Evolutionary conservation across 441 rosid genomes (phyloP).

Genomic region (Melianthus villosus): DNA sequence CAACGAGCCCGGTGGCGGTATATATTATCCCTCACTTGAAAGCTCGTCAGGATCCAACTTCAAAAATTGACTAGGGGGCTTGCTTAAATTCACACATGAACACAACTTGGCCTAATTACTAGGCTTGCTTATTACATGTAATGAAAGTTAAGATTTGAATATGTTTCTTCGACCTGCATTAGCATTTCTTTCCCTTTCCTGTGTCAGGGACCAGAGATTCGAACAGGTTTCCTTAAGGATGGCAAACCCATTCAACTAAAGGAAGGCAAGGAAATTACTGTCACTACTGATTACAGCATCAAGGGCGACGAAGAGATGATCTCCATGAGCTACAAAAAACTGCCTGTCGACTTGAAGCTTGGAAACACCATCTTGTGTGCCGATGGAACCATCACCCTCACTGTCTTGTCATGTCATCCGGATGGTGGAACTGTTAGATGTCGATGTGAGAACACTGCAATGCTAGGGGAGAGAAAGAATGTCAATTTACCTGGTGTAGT

Average conservation of each 20-base stretch:
- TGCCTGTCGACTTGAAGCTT: constrained; percentile 61
- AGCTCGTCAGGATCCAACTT: no score
- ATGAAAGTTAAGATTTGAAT: no score
- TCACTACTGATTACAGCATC: constrained; percentile 57
- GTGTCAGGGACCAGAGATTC: constrained; percentile 87
- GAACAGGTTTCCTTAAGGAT: constrained; percentile 83
- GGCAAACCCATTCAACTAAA: constrained; percentile 60
- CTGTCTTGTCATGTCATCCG: constrained; percentile 53
- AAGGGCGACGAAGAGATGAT: constrained; percentile 65
- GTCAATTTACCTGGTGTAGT: constrained; percentile 91
- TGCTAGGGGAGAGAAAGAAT: constrained; percentile 87
- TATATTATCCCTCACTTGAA: no score
- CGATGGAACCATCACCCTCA: constrained; percentile 78
- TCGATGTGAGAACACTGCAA: constrained; percentile 74
- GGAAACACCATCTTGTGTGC: constrained; percentile 79
- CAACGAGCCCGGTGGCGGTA: no score
- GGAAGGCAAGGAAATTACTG: constrained; percentile 65
- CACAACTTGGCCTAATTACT: no score
- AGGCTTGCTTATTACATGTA: no score
- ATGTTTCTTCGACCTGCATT: no score
- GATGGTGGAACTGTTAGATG: constrained; percentile 53
- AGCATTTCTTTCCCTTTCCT: not conserved
- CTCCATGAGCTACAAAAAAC: constrained; percentile 82
- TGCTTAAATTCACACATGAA: no score
- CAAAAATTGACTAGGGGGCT: no score